phyloP scores from a whole-genome alignment of 2,329 filamentous ascomycete species.

The Lachnellula arida region DNA sequence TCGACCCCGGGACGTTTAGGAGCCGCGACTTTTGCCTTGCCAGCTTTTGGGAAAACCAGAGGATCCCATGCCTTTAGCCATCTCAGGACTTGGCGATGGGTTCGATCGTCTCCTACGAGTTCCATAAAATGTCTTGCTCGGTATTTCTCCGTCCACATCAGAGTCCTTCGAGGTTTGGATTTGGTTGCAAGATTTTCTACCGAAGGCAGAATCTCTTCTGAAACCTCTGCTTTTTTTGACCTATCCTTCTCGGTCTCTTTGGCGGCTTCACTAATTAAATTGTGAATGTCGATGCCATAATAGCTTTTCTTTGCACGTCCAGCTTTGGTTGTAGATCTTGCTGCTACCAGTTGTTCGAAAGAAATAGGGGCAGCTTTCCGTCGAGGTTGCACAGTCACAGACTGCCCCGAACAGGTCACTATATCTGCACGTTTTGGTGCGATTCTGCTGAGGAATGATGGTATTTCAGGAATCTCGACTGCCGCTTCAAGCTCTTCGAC shows the following conservation, averaged over 20 bases:
- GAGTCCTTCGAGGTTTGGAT: conserved; percentile 35
- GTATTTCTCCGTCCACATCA: conserved; percentile 97
- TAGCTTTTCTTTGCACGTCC: conserved; percentile 70
- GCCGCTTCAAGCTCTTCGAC: not conserved
- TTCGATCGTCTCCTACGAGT: conserved; percentile 88
- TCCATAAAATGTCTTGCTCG: conserved; percentile 88
- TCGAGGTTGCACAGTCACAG: conserved; percentile 52
- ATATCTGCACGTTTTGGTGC: conserved; percentile 19
- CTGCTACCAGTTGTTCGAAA: conserved; percentile 64
- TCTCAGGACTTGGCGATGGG: conserved; percentile 80
- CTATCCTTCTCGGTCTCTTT: conserved; percentile 37
- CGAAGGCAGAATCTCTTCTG: conserved; percentile 33
- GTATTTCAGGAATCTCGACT: conserved; percentile 10
- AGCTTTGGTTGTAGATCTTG: conserved; percentile 60
- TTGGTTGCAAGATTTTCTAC: conserved; percentile 33
- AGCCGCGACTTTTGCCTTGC: conserved; percentile 50
- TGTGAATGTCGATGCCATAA: conserved; percentile 90
- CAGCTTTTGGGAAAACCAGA: conserved; percentile 73
- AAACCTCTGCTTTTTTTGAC: conserved; percentile 40
- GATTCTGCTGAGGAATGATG: conserved; percentile 19
- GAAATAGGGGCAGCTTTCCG: conserved; percentile 43
- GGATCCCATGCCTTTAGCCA: conserved; percentile 96
- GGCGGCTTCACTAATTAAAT: conserved; percentile 67
- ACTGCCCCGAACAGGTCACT: conserved; percentile 43
- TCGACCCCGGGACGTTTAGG: conserved; percentile 38